phyloP scores from a whole-genome alignment of 2,329 filamentous ascomycete genomes.

The Fusarium albosuccineum region DNA sequence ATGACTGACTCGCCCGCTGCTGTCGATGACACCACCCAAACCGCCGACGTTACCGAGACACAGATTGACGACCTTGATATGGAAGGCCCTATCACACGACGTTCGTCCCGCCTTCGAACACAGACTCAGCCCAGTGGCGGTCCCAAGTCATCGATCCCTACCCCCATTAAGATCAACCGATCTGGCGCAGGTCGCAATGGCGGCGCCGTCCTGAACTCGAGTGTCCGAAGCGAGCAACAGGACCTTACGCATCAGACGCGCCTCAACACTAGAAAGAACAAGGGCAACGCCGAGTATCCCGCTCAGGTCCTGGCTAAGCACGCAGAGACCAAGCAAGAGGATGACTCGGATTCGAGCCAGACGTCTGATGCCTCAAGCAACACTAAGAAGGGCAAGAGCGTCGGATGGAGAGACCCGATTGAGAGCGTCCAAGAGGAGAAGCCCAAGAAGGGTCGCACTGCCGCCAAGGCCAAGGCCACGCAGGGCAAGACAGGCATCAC shows the following conservation, averaged over 20 bases:
- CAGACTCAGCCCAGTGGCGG: conserved; percentile 27
- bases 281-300: conserved; percentile 52
- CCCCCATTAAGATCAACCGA: conserved; percentile 50
- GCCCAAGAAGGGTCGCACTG: conserved; percentile 43
- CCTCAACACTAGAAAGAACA: conserved; percentile 53
- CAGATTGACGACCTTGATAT: conserved; percentile 30
- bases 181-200: conserved; percentile 43
- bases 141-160: conserved; percentile 52
- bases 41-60: conserved; percentile 8
- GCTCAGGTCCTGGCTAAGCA: conserved; percentile 51
- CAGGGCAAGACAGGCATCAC: conserved; percentile 46
- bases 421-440: conserved; percentile 45
- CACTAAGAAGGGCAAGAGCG: conserved; percentile 46
- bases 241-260: conserved; percentile 52
- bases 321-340: conserved; percentile 40
- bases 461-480: conserved; percentile 40
- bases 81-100: conserved; percentile 40
- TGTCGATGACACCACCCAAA: conserved; percentile 4
- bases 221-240: conserved; percentile 49
- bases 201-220: conserved; percentile 39
- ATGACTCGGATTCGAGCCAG: conserved; percentile 32
- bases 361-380: conserved; percentile 24
- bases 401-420: conserved; percentile 53
- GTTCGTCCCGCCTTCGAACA: conserved; percentile 51
- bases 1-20: conserved; percentile 27